Evolutionary conservation across 164 flowering plant genomes (phyloP).

Genomic region (Vitis vinifera): DNA sequence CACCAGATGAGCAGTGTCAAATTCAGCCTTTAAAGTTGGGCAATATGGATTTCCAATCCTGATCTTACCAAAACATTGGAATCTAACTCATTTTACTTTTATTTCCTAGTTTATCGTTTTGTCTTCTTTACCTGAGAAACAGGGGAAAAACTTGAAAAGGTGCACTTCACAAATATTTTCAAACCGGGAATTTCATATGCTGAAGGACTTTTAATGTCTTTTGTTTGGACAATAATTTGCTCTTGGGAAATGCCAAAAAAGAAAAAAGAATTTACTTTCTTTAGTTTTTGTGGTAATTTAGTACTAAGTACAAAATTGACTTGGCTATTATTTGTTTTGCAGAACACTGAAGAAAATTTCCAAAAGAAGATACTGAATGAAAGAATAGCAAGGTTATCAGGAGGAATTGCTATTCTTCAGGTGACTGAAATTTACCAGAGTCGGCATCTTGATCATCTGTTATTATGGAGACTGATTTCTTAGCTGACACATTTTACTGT

Average conservation of each 20-base stretch:
- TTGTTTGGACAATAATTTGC: too few species aligned
- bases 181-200: too few species aligned
- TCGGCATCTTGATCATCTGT: constrained; percentile 1
- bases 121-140: background rate
- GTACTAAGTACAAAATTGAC: too few species aligned
- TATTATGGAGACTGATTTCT: background rate
- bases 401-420: constrained; percentile 87
- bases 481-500: background rate
- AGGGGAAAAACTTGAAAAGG: too few species aligned
- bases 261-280: too few species aligned
- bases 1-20: too few species aligned
- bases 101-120: background rate
- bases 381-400: constrained; percentile 82
- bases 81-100: background rate
- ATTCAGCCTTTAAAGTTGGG: too few species aligned
- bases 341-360: constrained; percentile 76
- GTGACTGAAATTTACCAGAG: constrained; percentile 28
- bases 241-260: too few species aligned
- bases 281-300: too few species aligned
- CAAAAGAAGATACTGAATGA: constrained; percentile 81
- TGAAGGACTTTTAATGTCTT: too few species aligned
- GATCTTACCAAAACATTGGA: background rate
- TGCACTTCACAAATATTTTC: too few species aligned
- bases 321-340: constrained; percentile 20
- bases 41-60: too few species aligned